phyloP scores from a whole-genome alignment of 1,139 yeast species.

The Nadsonia starkeyi-henricii region DNA sequence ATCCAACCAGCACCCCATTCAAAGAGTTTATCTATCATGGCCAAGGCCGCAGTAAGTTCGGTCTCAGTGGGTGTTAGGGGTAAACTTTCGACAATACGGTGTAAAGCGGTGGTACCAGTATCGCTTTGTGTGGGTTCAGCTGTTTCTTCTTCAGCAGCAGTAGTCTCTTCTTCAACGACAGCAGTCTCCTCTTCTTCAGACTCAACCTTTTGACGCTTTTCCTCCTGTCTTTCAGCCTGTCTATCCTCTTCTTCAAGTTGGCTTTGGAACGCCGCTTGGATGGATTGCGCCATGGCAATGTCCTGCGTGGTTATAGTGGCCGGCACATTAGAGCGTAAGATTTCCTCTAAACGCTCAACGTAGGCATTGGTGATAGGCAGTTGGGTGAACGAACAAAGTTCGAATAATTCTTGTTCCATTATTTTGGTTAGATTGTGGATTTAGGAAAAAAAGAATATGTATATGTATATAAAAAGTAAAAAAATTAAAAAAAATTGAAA shows the following conservation, averaged over 20 bases:
- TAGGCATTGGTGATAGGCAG: conserved; percentile 44
- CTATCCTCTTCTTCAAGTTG: conserved; percentile 4
- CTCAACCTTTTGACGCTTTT: conserved; percentile 2
- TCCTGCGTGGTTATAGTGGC: conserved; percentile 76
- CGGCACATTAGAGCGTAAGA: conserved; percentile 53
- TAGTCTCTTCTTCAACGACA: conserved; percentile 10
- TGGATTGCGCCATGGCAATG: conserved; percentile 26
- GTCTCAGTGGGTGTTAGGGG: conserved; percentile 17
- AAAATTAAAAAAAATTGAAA: too few relatives aligned
- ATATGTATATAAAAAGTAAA: too few relatives aligned
- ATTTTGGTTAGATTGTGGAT: too few relatives aligned
- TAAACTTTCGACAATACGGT: conserved; percentile 31
- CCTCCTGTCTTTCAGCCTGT: background rate
- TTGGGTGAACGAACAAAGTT: conserved; percentile 40
- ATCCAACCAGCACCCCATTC: conserved; percentile 91
- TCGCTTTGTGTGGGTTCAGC: conserved; percentile 21
- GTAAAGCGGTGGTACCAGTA: conserved; percentile 67
- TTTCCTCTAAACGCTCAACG: conserved; percentile 30
- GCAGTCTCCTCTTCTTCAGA: conserved; percentile 15
- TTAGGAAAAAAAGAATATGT: too few relatives aligned
- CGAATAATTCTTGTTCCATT: conserved; percentile 32
- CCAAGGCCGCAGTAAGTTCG: conserved; percentile 35
- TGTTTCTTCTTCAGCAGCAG: conserved; percentile 16
- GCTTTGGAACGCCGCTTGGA: background rate
- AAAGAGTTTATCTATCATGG: conserved; percentile 51